Conservation (phyloP, 371 early-diverging fungal genomes). For the Mucor lusitanicus region DNA sequence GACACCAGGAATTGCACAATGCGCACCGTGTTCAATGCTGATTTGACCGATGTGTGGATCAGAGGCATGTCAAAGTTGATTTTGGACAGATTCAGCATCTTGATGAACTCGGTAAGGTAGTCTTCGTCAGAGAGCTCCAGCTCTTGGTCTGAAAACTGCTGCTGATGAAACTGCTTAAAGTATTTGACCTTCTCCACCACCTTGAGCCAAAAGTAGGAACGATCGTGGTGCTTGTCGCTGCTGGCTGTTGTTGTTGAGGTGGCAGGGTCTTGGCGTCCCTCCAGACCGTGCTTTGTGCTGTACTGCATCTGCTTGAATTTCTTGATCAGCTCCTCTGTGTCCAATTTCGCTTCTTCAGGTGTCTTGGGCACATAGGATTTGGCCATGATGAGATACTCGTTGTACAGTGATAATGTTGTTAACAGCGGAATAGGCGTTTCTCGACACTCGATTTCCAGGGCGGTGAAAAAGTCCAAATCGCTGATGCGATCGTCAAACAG, state of each 20-base stretch:
- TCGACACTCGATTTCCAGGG: conserved; percentile 19
- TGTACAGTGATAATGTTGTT: conserved; percentile 26
- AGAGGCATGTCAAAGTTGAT: conserved; percentile 18
- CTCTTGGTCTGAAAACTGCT: neutral
- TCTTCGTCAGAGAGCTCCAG: conserved; percentile 22
- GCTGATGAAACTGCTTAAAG: neutral
- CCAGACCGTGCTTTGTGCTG: neutral
- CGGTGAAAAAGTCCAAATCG: conserved; percentile 19
- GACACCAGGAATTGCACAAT: conserved; percentile 21
- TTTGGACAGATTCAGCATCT: neutral
- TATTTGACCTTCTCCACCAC: conserved; percentile 4
- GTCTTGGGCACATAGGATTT: conserved; percentile 19
- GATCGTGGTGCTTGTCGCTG: neutral
- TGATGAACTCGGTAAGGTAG: conserved; percentile 5
- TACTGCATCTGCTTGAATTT: conserved; percentile 1
- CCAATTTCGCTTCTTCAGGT: neutral
- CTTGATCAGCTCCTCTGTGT: neutral
- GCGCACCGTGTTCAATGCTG: conserved; percentile 21
- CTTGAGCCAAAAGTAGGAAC: conserved; percentile 1
- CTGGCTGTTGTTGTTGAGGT: neutral
- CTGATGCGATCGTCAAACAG: conserved; percentile 31
- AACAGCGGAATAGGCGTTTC: conserved; percentile 17
- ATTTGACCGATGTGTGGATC: conserved; percentile 13
- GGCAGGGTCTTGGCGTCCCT: neutral
- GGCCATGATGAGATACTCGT: conserved; percentile 25